Base-by-base conservation (phyloP, 495 filamentous ascomycete genomes). In the Xylaria sp. region DNA sequence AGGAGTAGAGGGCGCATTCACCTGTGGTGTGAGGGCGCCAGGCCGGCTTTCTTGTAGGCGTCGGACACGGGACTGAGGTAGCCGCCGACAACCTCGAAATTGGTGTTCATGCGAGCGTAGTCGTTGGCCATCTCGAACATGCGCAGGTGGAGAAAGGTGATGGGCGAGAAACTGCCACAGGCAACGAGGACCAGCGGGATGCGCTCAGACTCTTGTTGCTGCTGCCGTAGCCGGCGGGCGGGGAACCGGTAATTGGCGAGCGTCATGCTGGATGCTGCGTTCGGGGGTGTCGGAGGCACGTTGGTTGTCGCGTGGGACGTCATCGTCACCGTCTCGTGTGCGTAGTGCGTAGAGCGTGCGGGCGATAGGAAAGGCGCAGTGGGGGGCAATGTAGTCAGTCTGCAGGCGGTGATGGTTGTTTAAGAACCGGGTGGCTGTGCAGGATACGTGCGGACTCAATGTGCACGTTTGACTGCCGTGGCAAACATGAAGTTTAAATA, bases 121-220 rank as follows among this genome's bases (percentile, higher is more conserved):
- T 79, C 77, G 67, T 75, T 79, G 52, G 77, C 77, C 79, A 82
- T 80, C 70, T 97, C 94, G 77, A 97, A 97, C 93, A 97, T 95
- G 78, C 94, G 93, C 65, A 97, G 85, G 79, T 97, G 93, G 40
- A 97, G 88, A 80, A 91, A 94, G 35, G 93, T 97, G 73, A 92
- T 90, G 21, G 93, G 94, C 4, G 90, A 93, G 83, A 97, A 98
- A 58, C 92, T 95, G 48, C 95, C 95, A 80, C 95, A 97, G 44
- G 94, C 93, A 50, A 98, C 92, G 50, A 97, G 86, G 15, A 96
- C 88, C 7, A 97, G 82, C 0, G 93, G 94, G 1, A 86, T 95
- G 82, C 91, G 93, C 53, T 86, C 85, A 9, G 89, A 80, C 72
- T 93, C 86, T 31, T 81, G 84, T 81, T 95, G 90, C n/a, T 84